A percentile compares a stretch with the other conserved stretches of the same genome.
Conservation (phyloP, 495 filamentous ascomycete species). For the Penicillium goetzii region DNA sequence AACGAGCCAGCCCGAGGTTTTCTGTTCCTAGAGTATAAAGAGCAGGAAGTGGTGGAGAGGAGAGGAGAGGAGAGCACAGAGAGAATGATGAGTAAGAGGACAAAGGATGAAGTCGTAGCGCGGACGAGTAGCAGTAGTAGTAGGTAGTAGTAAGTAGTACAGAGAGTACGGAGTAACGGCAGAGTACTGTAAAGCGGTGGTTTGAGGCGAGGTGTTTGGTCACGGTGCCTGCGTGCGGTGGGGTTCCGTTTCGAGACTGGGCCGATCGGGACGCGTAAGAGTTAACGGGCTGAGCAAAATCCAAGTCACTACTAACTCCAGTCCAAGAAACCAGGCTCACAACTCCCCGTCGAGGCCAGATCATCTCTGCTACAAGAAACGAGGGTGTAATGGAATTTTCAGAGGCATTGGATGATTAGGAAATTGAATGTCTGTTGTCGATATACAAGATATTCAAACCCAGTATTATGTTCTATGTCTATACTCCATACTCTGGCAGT, state of each 20-base stretch:
- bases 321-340: neutral
- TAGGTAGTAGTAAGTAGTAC: too few relatives aligned
- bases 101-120: constrained; percentile 9
- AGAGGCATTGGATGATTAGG: neutral
- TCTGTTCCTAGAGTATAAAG: constrained; percentile 19
- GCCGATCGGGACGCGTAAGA: constrained; percentile 39
- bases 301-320: neutral
- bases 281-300: constrained; percentile 17
- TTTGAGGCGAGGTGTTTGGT: constrained; percentile 20
- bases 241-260: constrained; percentile 39
- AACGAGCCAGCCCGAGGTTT: constrained; percentile 34
- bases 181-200: too few relatives aligned
- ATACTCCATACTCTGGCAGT: neutral
- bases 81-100: constrained; percentile 8
- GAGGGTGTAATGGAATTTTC: neutral
- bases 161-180: too few relatives aligned
- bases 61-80: neutral
- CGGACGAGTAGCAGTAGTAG: neutral
- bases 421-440: neutral
- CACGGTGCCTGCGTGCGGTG: constrained; percentile 42
- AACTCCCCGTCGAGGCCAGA: neutral
- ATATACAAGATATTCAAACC: neutral
- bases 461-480: neutral
- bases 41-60: constrained; percentile 14
- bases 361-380: neutral